Conservation (phyloP, 2,329 filamentous ascomycete genomes). For the Dryadomyces quercus-mongolicae region DNA sequence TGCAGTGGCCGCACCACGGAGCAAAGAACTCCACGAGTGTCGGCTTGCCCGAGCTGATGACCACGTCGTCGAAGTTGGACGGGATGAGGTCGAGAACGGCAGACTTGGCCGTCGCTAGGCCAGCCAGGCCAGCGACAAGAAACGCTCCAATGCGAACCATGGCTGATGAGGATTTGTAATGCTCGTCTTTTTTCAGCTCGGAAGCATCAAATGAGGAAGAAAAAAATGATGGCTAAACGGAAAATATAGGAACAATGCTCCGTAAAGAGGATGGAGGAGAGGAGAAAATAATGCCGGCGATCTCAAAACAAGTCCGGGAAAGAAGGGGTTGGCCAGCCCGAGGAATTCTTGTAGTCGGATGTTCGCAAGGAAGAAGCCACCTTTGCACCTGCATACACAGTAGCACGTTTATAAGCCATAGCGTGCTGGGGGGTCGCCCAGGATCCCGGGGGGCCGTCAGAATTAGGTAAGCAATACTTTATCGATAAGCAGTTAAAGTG, state of each 20-base stretch:
- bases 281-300: background rate
- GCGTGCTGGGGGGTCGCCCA: no score
- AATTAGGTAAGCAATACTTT: background rate
- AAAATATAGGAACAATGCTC: background rate
- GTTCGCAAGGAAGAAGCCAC: constrained; percentile 8
- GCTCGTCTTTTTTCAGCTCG: background rate
- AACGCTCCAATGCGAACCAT: constrained; percentile 52
- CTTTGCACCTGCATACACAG: no score
- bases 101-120: constrained; percentile 52
- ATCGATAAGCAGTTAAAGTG: constrained; percentile 5
- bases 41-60: constrained; percentile 85
- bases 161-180: constrained; percentile 9
- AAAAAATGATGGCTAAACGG: background rate
- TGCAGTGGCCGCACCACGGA: constrained; percentile 99
- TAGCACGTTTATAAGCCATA: no score
- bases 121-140: constrained; percentile 42
- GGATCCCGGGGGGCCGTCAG: no score
- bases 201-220: background rate
- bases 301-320: background rate
- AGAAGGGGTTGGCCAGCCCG: background rate
- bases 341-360: background rate
- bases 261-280: background rate
- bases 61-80: constrained; percentile 81
- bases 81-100: constrained; percentile 84
- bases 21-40: constrained; percentile 97